phyloP scores from a whole-genome alignment of 2,329 filamentous ascomycete species.

The Bertia moriformis region DNA sequence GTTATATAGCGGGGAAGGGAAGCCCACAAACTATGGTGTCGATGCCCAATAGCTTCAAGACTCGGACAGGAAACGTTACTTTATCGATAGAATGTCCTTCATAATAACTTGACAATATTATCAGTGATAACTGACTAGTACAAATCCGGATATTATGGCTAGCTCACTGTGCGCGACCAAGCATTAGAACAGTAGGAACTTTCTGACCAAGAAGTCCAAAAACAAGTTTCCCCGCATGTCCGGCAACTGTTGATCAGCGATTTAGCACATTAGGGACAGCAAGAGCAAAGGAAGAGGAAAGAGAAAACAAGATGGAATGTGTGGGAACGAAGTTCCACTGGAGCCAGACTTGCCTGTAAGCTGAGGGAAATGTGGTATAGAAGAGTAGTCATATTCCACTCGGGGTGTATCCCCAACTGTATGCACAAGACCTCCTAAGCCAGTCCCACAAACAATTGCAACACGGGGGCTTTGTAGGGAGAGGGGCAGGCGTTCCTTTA shows the following conservation, averaged over 20 bases:
- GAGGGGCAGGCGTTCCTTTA: constrained; percentile 31
- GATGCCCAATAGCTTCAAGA: constrained; percentile 47
- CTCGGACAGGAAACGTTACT: constrained; percentile 48
- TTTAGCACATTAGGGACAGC: no score
- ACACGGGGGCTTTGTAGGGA: constrained; percentile 35
- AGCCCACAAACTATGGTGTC: constrained; percentile 28
- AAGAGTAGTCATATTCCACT: constrained; percentile 37
- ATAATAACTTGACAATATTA: constrained; percentile 35
- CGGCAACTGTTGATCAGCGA: constrained; percentile 21
- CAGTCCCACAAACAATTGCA: constrained; percentile 51
- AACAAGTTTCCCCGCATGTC: constrained; percentile 51
- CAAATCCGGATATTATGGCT: constrained; percentile 8
- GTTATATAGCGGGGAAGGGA: neutral
- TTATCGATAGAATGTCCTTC: constrained; percentile 50
- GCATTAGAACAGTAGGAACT: constrained; percentile 40
- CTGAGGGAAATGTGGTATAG: constrained; percentile 45
- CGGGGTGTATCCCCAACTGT: constrained; percentile 32
- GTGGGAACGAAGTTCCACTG: neutral
- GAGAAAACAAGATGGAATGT: neutral
- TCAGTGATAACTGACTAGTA: constrained; percentile 1
- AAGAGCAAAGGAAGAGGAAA: no score
- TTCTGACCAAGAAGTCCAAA: constrained; percentile 40
- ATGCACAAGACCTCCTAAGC: constrained; percentile 43
- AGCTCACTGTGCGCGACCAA: constrained; percentile 13
- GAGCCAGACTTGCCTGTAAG: constrained; percentile 35